These are phyloP conservation scores for Daldinia vernicosa DNA, from an alignment of 495 filamentous ascomycete species.

Conservation along the genomic window DNA sequence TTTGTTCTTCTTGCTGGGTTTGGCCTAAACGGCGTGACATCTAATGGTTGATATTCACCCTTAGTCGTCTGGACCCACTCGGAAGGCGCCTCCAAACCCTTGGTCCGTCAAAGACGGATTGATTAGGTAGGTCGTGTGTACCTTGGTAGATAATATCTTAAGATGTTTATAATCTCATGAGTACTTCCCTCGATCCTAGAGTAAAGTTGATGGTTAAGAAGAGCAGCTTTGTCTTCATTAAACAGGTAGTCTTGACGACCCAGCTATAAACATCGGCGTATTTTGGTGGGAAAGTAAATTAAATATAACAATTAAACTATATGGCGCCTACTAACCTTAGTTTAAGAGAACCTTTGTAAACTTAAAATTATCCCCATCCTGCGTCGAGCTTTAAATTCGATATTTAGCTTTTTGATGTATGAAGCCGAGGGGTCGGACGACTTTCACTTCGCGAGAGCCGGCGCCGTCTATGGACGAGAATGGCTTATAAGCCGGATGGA, in stretches of 20 bases:
- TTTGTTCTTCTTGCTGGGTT: background rate
- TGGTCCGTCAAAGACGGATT: background rate
- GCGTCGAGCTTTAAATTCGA: background rate
- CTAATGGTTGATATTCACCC: background rate
- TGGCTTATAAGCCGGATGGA: slow-evolving; percentile 21
- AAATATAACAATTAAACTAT: background rate
- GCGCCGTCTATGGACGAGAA: background rate
- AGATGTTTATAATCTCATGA: background rate
- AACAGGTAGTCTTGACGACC: background rate
- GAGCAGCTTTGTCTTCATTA: background rate
- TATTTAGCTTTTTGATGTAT: background rate
- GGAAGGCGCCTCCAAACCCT: background rate
- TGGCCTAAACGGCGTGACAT: background rate
- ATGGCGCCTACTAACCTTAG: background rate
- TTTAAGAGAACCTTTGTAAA: slow-evolving; percentile 19
- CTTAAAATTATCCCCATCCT: background rate
- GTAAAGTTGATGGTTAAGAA: background rate
- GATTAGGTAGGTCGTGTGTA: background rate
- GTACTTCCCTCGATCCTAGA: background rate
- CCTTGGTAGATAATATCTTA: background rate
- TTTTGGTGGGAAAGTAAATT: background rate
- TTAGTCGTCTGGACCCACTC: background rate
- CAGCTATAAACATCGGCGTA: background rate
- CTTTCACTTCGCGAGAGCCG: background rate
- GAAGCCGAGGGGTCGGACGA: slow-evolving; percentile 16